Percentiles rank a stretch among this genome's conserved stretches.
Evolutionary conservation across 2,329 filamentous ascomycete genomes (phyloP).

Genomic region (Fusarium falciforme): DNA sequence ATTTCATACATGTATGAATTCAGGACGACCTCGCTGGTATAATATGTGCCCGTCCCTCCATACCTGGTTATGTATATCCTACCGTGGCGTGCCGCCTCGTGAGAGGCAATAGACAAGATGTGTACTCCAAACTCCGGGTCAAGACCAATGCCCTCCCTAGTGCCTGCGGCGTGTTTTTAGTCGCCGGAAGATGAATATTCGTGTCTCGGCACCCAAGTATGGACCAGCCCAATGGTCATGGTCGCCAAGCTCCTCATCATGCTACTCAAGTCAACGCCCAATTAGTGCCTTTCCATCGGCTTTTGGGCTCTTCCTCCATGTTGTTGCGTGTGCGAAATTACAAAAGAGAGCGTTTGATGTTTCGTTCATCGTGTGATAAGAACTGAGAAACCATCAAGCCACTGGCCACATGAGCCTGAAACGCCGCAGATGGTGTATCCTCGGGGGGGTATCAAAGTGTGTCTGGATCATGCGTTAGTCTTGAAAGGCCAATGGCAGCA

Average conservation of each 20-base stretch:
- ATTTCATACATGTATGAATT: conserved; percentile 23
- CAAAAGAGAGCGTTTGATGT: background rate
- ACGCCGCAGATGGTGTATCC: conserved; percentile 92
- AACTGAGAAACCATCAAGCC: conserved; percentile 88
- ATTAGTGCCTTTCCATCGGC: conserved; percentile 29
- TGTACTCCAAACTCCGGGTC: conserved; percentile 33
- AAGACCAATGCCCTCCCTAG: conserved; percentile 17
- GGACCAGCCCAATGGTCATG: background rate
- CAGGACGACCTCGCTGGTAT: conserved; percentile 31
- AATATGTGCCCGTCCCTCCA: conserved; percentile 24
- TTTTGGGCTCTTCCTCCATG: conserved; percentile 13
- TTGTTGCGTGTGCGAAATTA: conserved; percentile 27
- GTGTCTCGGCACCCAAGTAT: conserved; percentile 12
- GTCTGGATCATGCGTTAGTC: conserved; percentile 62
- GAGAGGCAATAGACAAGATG: conserved; percentile 21
- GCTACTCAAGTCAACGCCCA: conserved; percentile 12
- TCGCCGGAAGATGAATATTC: conserved; percentile 16
- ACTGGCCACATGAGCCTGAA: conserved; percentile 81
- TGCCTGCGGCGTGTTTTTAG: conserved; percentile 26
- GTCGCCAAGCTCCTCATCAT: background rate
- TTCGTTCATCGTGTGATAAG: conserved; percentile 64
- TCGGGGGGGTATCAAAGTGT: conserved; percentile 87
- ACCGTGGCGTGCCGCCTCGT: conserved; percentile 20
- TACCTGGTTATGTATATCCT: conserved; percentile 21
- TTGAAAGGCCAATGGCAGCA: background rate